phyloP scores from a whole-genome alignment of 1,284 basidiomycete genomes.

The Ceraceosorus guamensis region DNA sequence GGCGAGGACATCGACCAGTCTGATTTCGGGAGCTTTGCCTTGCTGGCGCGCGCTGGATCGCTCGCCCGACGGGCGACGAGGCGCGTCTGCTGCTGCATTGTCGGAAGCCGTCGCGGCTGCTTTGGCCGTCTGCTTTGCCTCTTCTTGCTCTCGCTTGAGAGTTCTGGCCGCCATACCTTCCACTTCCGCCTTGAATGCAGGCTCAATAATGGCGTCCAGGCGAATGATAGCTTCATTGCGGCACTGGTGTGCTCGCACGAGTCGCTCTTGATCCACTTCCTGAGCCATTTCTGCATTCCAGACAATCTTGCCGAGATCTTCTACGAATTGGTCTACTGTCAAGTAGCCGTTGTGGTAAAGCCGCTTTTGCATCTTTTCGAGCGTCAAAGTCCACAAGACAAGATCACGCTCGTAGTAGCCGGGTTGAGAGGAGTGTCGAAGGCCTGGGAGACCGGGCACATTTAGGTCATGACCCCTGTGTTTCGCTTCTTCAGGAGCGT shows the following conservation, averaged over 20 bases:
- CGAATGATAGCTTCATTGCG: slow-evolving; percentile 76
- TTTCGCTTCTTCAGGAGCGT: background rate
- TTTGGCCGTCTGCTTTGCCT: slow-evolving; percentile 48
- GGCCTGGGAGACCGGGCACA: background rate
- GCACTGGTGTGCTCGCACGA: slow-evolving; percentile 81
- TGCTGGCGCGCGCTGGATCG: slow-evolving; percentile 57
- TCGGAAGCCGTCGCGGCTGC: slow-evolving; percentile 44
- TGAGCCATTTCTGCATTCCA: slow-evolving; percentile 63
- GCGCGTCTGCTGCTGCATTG: slow-evolving; percentile 22
- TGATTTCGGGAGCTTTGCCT: slow-evolving; percentile 61
- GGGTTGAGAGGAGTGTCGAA: background rate
- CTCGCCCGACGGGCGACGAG: slow-evolving; percentile 18
- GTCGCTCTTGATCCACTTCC: slow-evolving; percentile 64
- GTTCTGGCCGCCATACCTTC: slow-evolving; percentile 78
- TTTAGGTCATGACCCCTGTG: background rate
- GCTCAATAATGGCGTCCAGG: slow-evolving; percentile 76
- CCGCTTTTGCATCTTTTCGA: slow-evolving; percentile 81
- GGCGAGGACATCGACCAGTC: slow-evolving; percentile 17
- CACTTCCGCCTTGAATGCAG: slow-evolving; percentile 72
- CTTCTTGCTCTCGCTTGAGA: slow-evolving; percentile 59
- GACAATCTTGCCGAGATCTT: slow-evolving; percentile 80
- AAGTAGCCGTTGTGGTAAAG: slow-evolving; percentile 81
- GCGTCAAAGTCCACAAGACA: slow-evolving; percentile 47
- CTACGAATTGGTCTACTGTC: slow-evolving; percentile 76
- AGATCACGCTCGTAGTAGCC: slow-evolving; percentile 27